A percentile compares a stretch with the other conserved stretches of the same genome.
Evolutionary conservation across 192 early-diverging fungal genomes (phyloP).

Genomic region (Chytriomyces sp.): DNA sequence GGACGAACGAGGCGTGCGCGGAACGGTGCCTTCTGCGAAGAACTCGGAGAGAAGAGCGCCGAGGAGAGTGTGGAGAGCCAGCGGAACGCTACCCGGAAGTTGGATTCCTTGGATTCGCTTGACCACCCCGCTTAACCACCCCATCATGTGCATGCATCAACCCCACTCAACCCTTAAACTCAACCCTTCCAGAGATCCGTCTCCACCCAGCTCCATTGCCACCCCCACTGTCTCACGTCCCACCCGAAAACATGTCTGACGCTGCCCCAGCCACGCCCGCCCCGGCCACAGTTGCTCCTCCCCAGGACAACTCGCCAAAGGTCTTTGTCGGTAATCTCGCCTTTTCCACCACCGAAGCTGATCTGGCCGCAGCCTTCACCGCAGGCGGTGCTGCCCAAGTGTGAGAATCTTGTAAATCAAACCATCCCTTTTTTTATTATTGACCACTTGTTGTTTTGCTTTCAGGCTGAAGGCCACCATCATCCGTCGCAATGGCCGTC

Average conservation of each 20-base stretch:
- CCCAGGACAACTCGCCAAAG: constrained; percentile 61
- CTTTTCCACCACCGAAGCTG: constrained; percentile 82
- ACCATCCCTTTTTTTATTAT: background rate
- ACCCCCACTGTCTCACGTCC: background rate
- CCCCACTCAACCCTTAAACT: no score
- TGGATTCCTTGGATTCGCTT: no score
- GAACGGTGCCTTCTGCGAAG: no score
- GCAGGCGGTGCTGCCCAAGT: constrained; percentile 78
- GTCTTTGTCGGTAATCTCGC: constrained; percentile 96
- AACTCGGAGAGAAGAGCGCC: no score
- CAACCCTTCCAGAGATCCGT: background rate
- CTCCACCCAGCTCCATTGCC: background rate
- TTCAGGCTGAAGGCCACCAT: constrained; percentile 74
- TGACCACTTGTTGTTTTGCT: background rate
- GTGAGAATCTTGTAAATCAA: constrained; percentile 4
- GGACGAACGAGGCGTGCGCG: no score
- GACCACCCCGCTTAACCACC: no score
- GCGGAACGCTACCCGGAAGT: no score
- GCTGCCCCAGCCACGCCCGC: background rate
- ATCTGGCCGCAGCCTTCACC: constrained; percentile 78
- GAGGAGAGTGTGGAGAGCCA: no score
- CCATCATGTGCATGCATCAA: no score
- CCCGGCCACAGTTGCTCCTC: constrained; percentile 5
- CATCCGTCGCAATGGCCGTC: constrained; percentile 79
- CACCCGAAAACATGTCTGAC: background rate